Base-by-base conservation (phyloP, 139 green algal genomes). In the Closterium sp. region DNA sequence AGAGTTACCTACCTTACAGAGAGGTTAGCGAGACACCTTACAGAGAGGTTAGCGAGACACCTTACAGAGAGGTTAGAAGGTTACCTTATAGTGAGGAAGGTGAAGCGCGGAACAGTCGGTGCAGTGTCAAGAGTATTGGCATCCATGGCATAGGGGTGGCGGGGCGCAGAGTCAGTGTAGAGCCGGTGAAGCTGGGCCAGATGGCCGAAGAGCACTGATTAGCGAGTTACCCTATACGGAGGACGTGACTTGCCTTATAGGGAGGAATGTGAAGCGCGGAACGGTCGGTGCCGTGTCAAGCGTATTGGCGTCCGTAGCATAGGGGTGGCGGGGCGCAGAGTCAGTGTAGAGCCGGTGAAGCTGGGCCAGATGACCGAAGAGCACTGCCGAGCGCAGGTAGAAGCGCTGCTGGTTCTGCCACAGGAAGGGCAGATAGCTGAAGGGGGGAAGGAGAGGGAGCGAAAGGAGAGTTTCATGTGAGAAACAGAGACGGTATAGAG, bases 1-100 rank as follows among this genome's bases (percentile, higher is more conserved):
- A 36, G 31, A 25, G 33, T n/a, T 25, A 64, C 35, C 12, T 38
- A 88, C 85, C 25, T 30, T 32, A 38, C 12, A 16, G 4, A 38
- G 32, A 88, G 25, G 33, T 19, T 88, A n/a, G 85, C 12, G 4
- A 34, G 28, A 43, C 28, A 30, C 4, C 28, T n/a, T 31, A 85
- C 4, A n/a, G 5, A 31, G 25, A 85, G 76, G 76, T 12, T 4
- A 6, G 38, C 1, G 85, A 66, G 31, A 16, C 23, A 43, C 85
- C 28, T 43, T 33, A 32, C 10, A 32, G 84, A 83, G 35, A 90
- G 30, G 86, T 8, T 10, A 90, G 87, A 12, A 90, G 2, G 2
- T n/a, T 87, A 94, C 91, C 96, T 96, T 86, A 98, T 97, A 64
- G 97, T 97, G 84, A 98, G 95, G 95, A 98, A 98, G 16, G 96